Evolutionary conservation across 2,329 filamentous ascomycete species (phyloP).

Genomic region (Colletotrichum tanaceti): DNA sequence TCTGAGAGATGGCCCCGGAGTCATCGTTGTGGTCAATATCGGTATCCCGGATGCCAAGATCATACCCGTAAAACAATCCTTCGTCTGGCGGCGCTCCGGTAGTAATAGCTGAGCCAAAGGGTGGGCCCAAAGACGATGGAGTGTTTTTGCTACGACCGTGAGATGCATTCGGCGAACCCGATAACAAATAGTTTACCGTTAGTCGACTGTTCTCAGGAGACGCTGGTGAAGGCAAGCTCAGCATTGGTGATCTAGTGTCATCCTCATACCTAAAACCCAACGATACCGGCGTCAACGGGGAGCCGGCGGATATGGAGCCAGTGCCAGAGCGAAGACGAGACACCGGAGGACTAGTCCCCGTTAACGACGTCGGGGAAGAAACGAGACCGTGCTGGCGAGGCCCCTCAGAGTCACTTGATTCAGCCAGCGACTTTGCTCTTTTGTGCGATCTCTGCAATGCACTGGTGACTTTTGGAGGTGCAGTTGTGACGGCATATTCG

Average conservation of each 20-base stretch:
- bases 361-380: slow-evolving; percentile 31
- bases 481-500: slow-evolving; percentile 8
- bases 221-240: slow-evolving; percentile 41
- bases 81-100: slow-evolving; percentile 44
- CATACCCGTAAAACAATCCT: slow-evolving; percentile 73
- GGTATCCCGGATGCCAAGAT: slow-evolving; percentile 75
- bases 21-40: slow-evolving; percentile 81
- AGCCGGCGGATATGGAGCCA: slow-evolving; percentile 46
- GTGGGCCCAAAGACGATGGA: slow-evolving; percentile 42
- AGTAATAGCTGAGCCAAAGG: slow-evolving; percentile 33
- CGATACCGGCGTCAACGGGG: slow-evolving; percentile 55
- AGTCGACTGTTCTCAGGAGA: slow-evolving; percentile 56
- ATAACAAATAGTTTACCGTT: slow-evolving; percentile 74
- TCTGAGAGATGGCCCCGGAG: slow-evolving; percentile 68
- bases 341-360: slow-evolving; percentile 24
- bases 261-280: slow-evolving; percentile 54
- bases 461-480: background rate
- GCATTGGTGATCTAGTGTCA: slow-evolving; percentile 45
- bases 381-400: slow-evolving; percentile 8
- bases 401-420: slow-evolving; percentile 10
- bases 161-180: slow-evolving; percentile 57
- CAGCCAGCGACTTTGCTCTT: slow-evolving; percentile 33
- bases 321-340: slow-evolving; percentile 44
- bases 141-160: slow-evolving; percentile 41
- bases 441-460: slow-evolving; percentile 26